These are phyloP conservation scores for Sporothrix variecibatus DNA, from an alignment of 2,329 filamentous ascomycete species.

Conservation along the genomic window DNA sequence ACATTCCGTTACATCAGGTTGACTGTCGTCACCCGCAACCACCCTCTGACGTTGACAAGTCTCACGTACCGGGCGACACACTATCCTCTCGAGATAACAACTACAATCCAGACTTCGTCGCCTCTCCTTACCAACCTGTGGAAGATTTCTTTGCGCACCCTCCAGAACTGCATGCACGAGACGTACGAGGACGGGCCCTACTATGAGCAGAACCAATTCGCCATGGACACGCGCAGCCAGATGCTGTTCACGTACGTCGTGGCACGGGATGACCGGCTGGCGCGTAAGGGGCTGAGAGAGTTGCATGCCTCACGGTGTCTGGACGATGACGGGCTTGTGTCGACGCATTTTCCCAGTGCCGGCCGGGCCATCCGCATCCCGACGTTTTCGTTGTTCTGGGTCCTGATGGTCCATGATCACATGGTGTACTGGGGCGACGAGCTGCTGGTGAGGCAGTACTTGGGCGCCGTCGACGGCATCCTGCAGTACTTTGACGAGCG, in stretches of 20 bases:
- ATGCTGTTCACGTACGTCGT: constrained; percentile 37
- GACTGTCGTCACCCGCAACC: background rate
- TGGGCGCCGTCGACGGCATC: background rate
- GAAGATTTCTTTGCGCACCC: constrained; percentile 35
- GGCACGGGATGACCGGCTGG: constrained; percentile 32
- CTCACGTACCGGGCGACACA: background rate
- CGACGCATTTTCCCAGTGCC: background rate
- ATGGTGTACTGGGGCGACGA: constrained; percentile 40
- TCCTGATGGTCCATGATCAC: constrained; percentile 41
- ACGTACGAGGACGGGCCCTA: constrained; percentile 40
- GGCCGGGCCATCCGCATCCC: background rate
- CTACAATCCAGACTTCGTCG: background rate
- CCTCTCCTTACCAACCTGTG: constrained; percentile 24
- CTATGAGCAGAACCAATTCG: constrained; percentile 39
- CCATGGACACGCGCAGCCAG: constrained; percentile 32
- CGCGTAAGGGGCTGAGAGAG: background rate
- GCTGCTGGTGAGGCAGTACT: constrained; percentile 28
- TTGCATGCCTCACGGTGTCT: background rate
- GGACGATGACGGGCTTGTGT: background rate
- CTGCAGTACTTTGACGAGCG: background rate
- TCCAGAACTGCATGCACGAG: constrained; percentile 40
- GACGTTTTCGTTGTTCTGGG: constrained; percentile 42
- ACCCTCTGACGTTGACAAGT: background rate
- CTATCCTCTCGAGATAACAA: background rate
- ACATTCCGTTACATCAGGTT: background rate